Percentiles rank a stretch among this genome's conserved stretches.
These are phyloP conservation scores for Aureobasidium sp. DNA, from an alignment of 2,329 filamentous ascomycete genomes.

Conservation along the genomic window DNA sequence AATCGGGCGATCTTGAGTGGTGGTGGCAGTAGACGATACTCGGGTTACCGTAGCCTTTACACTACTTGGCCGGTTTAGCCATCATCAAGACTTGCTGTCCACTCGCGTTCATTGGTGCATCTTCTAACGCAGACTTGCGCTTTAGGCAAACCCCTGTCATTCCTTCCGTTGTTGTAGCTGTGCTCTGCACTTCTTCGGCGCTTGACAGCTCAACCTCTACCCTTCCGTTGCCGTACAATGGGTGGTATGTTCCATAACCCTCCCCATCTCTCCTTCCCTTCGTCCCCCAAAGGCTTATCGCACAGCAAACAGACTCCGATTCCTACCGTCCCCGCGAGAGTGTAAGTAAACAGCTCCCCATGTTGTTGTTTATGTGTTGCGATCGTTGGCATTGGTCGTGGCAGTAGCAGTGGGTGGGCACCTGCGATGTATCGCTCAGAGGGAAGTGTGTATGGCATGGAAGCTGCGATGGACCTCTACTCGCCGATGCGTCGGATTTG, in stretches of 20 bases:
- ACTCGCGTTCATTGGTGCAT: constrained; percentile 11
- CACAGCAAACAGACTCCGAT: constrained; percentile 18
- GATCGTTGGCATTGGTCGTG: constrained; percentile 3
- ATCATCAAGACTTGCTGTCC: constrained; percentile 5
- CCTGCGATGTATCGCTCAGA: background rate
- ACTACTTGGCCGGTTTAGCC: constrained; percentile 11
- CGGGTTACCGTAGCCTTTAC: constrained; percentile 5
- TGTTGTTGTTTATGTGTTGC: constrained; percentile 1
- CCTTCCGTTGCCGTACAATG: constrained; percentile 11
- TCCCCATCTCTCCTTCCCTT: constrained; percentile 12
- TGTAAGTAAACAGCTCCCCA: constrained; percentile 17
- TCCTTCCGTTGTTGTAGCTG: constrained; percentile 12
- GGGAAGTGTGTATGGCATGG: background rate
- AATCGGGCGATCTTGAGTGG: constrained; percentile 7
- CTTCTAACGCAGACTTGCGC: constrained; percentile 9
- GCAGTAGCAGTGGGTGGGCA: background rate
- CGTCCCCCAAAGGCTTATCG: constrained; percentile 10
- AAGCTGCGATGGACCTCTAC: constrained; percentile 8
- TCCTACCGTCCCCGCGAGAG: constrained; percentile 22
- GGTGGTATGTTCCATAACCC: constrained; percentile 11
- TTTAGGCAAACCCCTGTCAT: constrained; percentile 14
- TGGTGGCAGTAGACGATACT: constrained; percentile 4
- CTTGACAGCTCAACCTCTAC: constrained; percentile 12
- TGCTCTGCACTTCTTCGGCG: constrained; percentile 9
- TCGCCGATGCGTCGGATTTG: background rate